Evolutionary conservation across 1,139 yeast genomes (phyloP), one percentile per base, ranked within the genome.

Genomic region (Candida smagusa): DNA sequence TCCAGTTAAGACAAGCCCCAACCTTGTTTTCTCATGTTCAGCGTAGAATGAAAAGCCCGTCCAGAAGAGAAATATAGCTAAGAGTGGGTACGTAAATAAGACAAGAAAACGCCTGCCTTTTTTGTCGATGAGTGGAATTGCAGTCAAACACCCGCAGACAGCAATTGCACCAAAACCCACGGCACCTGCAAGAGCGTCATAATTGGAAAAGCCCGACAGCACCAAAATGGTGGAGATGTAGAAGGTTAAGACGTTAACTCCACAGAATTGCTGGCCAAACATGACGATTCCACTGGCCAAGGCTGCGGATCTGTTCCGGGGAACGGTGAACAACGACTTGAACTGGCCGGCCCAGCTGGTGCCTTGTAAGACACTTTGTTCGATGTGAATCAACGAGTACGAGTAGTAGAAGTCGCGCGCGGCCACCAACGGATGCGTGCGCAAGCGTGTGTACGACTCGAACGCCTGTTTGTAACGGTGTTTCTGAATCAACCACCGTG

Each of bases 401-500:
- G 27, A 23, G 21, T 22, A 22, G 21, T n/a, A 31, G 29, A 34
- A 38, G 16, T 38, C 41, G 11, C 41, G 28, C 21, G 38, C 35
- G 2, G 38, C 41, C 6, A 31, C 27, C 4, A 38, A 16, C 9
- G 28, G 31, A 25, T 29, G 28, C 16, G 9, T 23, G 6, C 41
- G 32, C 38, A 38, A 38, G 4, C 30, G 28, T 3, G n/a, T 5
- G 22, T 31, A 35, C 9, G 41, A 22, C 21, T 28, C 36, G 6
- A 35, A 34, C 2, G 84, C 81, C 13, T 61, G 58, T 2, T 60
- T 61, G 11, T 57, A 44, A 23, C 65, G 52, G 4, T 67, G 68
- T 22, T 60, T 59, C 12, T 68, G 56, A 8, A 77, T 62, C 27
- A 76, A 58, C 67, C 69, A 78, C 38, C 84, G 61, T 2, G 85